phyloP scores from a whole-genome alignment of 192 early-diverging fungal species.

The Coemansia sp. region DNA sequence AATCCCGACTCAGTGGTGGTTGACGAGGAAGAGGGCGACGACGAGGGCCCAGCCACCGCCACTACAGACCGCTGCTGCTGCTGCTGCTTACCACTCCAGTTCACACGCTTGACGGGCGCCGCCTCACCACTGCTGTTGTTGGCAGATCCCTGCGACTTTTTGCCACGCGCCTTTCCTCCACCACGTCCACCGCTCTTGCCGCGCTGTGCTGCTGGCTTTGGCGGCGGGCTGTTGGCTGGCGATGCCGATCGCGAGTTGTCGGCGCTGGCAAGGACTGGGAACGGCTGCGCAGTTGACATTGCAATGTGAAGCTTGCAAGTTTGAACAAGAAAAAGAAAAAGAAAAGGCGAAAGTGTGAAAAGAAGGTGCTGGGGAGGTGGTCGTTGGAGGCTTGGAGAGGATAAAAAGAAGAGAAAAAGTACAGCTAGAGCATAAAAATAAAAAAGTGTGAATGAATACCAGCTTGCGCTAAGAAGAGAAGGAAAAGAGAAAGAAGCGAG shows the following conservation, averaged over 20 bases:
- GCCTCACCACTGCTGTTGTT: background rate
- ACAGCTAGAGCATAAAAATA: background rate
- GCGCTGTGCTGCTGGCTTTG: background rate
- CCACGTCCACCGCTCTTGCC: background rate
- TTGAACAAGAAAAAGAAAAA: background rate
- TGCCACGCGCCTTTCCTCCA: background rate
- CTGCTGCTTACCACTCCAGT: background rate
- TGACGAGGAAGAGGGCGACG: background rate
- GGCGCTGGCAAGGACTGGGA: constrained; percentile 37
- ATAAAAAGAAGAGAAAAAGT: background rate
- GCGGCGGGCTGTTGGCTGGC: constrained; percentile 14
- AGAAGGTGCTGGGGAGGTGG: background rate
- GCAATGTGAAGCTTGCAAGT: background rate
- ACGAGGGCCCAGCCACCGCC: background rate
- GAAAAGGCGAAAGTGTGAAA: background rate
- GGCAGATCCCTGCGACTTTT: background rate
- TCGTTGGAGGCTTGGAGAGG: background rate
- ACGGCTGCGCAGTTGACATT: constrained; percentile 29
- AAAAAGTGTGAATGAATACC: background rate
- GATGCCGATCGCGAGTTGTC: constrained; percentile 40
- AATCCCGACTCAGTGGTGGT: background rate
- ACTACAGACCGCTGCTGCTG: background rate
- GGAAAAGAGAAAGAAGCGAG: background rate
- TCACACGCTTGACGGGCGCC: background rate
- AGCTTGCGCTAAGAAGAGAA: background rate